A percentile compares a stretch with the other conserved stretches of the same genome.
Conservation (phyloP, 2,329 filamentous ascomycete genomes). For the Capronia americana region DNA sequence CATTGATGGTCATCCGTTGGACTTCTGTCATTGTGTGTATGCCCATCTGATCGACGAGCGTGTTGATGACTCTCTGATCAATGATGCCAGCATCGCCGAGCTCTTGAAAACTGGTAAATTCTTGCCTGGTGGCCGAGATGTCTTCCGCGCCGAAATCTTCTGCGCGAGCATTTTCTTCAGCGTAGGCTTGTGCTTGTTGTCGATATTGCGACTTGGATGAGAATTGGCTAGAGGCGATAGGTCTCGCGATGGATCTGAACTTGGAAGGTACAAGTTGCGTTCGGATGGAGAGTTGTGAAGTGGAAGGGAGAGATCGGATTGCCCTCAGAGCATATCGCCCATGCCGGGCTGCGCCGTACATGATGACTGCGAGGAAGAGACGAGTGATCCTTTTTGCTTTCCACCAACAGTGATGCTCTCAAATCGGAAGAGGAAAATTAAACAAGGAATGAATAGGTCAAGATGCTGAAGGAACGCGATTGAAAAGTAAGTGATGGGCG, state of each 20-base stretch:
- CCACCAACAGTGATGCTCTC: background rate
- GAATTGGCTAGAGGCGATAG: conserved; percentile 22
- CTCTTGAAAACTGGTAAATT: conserved; percentile 49
- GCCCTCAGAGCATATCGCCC: conserved; percentile 30
- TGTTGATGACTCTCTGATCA: conserved; percentile 67
- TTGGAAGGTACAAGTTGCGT: conserved; percentile 19
- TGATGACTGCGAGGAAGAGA: conserved; percentile 40
- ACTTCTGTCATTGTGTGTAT: conserved; percentile 92
- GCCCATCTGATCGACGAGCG: conserved; percentile 74
- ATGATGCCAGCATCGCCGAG: conserved; percentile 55
- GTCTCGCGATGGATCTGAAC: conserved; percentile 6
- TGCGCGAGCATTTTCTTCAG: conserved; percentile 38
- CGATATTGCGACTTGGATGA: conserved; percentile 28
- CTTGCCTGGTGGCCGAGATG: conserved; percentile 26
- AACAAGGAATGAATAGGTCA: background rate
- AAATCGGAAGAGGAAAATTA: background rate
- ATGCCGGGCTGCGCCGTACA: conserved; percentile 34
- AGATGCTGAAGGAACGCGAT: background rate
- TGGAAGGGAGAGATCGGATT: conserved; percentile 36
- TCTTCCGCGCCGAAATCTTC: conserved; percentile 38
- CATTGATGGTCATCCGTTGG: conserved; percentile 80
- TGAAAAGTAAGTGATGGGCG: background rate
- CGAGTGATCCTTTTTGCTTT: background rate
- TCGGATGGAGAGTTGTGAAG: conserved; percentile 23
- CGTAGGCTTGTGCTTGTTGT: conserved; percentile 31